Percentiles rank a stretch among this genome's conserved stretches.
phyloP scores from a whole-genome alignment of 2,329 filamentous ascomycete species.

The Trichoderma gracile region DNA sequence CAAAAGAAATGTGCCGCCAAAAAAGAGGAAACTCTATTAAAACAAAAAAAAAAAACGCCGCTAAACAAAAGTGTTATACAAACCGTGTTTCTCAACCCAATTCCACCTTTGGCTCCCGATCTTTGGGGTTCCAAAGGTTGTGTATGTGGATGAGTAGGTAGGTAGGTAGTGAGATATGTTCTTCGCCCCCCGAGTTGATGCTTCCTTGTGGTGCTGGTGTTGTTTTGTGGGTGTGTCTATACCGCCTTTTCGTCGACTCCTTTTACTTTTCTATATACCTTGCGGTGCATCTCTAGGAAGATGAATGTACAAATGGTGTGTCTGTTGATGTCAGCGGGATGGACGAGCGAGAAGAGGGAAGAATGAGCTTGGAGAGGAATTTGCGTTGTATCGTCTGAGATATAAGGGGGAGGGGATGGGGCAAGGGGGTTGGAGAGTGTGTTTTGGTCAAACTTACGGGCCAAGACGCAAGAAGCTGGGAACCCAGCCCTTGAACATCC shows the following conservation, averaged over 20 bases:
- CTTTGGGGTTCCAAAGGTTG: background rate
- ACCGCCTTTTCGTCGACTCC: constrained; percentile 37
- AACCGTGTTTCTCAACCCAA: background rate
- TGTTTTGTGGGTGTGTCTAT: background rate
- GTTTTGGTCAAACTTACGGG: constrained; percentile 50
- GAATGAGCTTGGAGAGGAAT: background rate
- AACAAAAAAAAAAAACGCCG: too few species aligned
- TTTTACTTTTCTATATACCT: constrained; percentile 63
- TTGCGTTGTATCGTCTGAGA: too few species aligned
- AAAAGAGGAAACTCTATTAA: too few species aligned
- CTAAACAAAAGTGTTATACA: too few species aligned
- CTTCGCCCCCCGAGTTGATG: background rate
- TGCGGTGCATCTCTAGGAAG: constrained; percentile 85
- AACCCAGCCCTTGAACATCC: constrained; percentile 91
- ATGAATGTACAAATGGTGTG: constrained; percentile 88
- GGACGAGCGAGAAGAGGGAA: too few species aligned
- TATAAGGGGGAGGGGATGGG: too few species aligned
- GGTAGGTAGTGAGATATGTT: background rate
- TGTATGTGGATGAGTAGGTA: too few species aligned
- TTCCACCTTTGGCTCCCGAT: too few species aligned
- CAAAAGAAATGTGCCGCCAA: too few species aligned
- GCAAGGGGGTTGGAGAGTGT: background rate
- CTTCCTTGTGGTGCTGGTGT: background rate
- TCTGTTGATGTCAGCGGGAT: constrained; percentile 36
- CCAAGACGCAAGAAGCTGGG: constrained; percentile 69